Conservation (phyloP, 495 filamentous ascomycete species). For the Parathielavia hyrcaniae region DNA sequence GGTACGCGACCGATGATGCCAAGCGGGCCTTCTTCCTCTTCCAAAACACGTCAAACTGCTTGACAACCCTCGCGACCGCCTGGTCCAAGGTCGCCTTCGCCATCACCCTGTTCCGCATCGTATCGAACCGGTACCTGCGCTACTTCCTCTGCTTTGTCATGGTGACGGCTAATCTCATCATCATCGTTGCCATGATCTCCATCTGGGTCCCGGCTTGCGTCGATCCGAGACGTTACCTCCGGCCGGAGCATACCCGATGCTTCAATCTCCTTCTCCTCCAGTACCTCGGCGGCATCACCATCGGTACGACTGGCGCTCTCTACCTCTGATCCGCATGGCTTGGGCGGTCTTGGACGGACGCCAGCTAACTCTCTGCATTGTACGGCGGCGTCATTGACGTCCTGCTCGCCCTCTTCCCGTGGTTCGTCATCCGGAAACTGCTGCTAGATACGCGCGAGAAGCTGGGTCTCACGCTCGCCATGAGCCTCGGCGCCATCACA, state of each 20-base stretch:
- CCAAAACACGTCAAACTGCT: slow-evolving; percentile 17
- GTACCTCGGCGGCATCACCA: slow-evolving; percentile 19
- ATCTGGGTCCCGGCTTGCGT: slow-evolving; percentile 22
- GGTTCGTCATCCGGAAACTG: slow-evolving; percentile 31
- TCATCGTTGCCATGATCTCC: slow-evolving; percentile 18
- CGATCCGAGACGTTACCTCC: slow-evolving; percentile 14
- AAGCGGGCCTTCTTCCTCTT: slow-evolving; percentile 16
- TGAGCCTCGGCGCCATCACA: slow-evolving; percentile 31
- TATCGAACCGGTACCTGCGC: slow-evolving; percentile 3
- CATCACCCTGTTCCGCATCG: slow-evolving; percentile 19
- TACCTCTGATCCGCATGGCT: neutral
- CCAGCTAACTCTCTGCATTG: slow-evolving; percentile 5
- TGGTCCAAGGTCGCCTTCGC: slow-evolving; percentile 26
- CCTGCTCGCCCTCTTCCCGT: slow-evolving; percentile 31
- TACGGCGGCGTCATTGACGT: slow-evolving; percentile 32
- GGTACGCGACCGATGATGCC: slow-evolving; percentile 8
- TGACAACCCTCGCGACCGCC: slow-evolving; percentile 20
- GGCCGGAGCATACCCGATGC: slow-evolving; percentile 14
- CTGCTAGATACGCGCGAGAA: slow-evolving; percentile 32
- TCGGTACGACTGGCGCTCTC: slow-evolving; percentile 9
- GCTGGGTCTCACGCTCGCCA: slow-evolving; percentile 30
- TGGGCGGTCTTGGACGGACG: too few relatives aligned
- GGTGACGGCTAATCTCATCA: slow-evolving; percentile 19
- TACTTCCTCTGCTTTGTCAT: slow-evolving; percentile 21
- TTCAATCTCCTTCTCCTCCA: slow-evolving; percentile 7